A percentile compares a stretch with the other conserved stretches of the same genome.
phyloP scores from a whole-genome alignment of 371 early-diverging fungal genomes.

The Circinella umbellata region DNA sequence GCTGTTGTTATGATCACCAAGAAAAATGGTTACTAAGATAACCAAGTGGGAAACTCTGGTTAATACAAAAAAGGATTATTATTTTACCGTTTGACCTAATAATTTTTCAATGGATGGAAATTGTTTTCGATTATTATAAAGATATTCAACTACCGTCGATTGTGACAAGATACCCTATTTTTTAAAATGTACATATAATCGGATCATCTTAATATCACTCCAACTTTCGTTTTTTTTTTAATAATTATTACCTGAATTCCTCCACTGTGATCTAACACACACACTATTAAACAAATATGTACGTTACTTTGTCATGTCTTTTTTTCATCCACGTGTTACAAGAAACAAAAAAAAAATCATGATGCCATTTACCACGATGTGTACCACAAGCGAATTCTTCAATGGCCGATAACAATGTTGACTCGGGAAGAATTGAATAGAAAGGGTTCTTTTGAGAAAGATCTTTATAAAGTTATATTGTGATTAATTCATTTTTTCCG shows the following conservation, averaged over 20 bases:
- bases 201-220: background rate
- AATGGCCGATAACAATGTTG: slow-evolving; percentile 73
- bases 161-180: slow-evolving; percentile 80
- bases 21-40: background rate
- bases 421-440: slow-evolving; percentile 78
- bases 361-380: slow-evolving; percentile 62
- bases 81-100: slow-evolving; percentile 51
- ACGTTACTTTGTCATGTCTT: no score
- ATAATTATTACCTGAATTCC: slow-evolving; percentile 37
- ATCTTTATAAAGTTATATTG: slow-evolving; percentile 39
- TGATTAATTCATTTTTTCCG: no score
- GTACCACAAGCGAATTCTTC: slow-evolving; percentile 79
- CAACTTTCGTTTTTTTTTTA: background rate
- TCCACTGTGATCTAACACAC: slow-evolving; percentile 60
- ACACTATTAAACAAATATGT: slow-evolving; percentile 38
- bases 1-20: no score
- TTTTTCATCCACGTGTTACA: background rate
- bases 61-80: background rate
- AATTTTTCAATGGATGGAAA: slow-evolving; percentile 41
- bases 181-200: no score
- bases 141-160: slow-evolving; percentile 68
- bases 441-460: slow-evolving; percentile 86
- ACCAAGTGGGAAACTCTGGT: background rate
- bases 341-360: slow-evolving; percentile 1
- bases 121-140: slow-evolving; percentile 56